A percentile compares a stretch with the other conserved stretches of the same genome.
Evolutionary conservation across 257 asterid species (phyloP).

Genomic region (Capsicum pubescens): DNA sequence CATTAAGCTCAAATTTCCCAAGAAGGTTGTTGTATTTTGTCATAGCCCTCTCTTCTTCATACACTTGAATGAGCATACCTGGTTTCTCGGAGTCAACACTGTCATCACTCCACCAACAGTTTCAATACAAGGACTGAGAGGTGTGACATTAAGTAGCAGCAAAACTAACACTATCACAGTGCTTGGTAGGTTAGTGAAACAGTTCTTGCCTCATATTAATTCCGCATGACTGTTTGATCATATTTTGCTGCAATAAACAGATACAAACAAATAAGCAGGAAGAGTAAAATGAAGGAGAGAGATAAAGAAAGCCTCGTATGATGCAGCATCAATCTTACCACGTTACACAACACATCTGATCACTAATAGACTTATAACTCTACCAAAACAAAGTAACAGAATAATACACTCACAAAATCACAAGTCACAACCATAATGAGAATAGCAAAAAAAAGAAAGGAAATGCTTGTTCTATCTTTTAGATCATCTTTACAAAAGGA

Average conservation of each 20-base stretch:
- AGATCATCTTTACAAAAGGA: constrained; percentile 7
- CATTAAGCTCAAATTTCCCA: constrained; percentile 58
- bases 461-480: background rate
- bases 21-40: constrained; percentile 54
- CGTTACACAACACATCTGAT: background rate
- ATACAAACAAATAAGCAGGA: background rate
- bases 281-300: background rate
- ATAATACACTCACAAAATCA: background rate
- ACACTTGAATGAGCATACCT: background rate
- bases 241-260: background rate
- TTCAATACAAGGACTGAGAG: background rate
- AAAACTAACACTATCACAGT: background rate
- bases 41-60: background rate
- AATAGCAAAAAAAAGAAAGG: background rate
- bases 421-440: background rate
- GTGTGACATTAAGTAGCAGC: background rate
- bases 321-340: background rate
- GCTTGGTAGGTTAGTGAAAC: background rate
- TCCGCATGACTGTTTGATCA: background rate
- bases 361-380: background rate
- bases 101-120: background rate
- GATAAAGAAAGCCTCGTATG: background rate
- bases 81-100: background rate
- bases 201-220: background rate
- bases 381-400: background rate